phyloP scores from a whole-genome alignment of 2,329 filamentous ascomycete species.

The Colletotrichum ledebouriae region DNA sequence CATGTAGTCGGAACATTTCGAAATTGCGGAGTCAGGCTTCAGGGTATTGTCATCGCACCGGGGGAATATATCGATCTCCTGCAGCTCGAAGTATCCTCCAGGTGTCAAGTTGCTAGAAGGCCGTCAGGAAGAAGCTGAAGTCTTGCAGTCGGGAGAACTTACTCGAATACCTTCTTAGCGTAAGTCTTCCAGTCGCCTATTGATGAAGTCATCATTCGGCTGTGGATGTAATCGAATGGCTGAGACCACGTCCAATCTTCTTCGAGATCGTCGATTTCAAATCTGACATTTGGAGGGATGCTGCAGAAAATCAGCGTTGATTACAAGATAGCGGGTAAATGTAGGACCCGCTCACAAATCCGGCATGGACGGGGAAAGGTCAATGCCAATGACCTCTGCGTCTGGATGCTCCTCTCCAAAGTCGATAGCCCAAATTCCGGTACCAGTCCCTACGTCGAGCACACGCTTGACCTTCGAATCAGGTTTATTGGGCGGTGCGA shows the following conservation, averaged over 20 bases:
- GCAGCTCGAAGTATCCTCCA: conserved; percentile 60
- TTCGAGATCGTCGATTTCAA: conserved; percentile 55
- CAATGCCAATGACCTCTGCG: conserved; percentile 52
- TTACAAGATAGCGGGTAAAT: not conserved
- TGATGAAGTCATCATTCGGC: conserved; percentile 66
- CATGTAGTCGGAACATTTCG: conserved; percentile 44
- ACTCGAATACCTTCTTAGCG: conserved; percentile 58
- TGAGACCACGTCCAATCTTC: conserved; percentile 50
- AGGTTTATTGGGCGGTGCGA: not conserved
- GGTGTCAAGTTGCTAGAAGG: conserved; percentile 57
- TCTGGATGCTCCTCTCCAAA: conserved; percentile 53
- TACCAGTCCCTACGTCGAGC: conserved; percentile 45
- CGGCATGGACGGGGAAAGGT: conserved; percentile 57
- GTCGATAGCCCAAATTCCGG: conserved; percentile 45
- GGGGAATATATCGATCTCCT: conserved; percentile 56
- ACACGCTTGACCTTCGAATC: conserved; percentile 33
- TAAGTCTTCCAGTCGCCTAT: conserved; percentile 66
- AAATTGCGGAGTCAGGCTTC: conserved; percentile 31
- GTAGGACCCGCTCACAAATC: conserved; percentile 46
- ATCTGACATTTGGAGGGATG: conserved; percentile 54
- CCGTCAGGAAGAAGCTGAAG: too few relatives aligned
- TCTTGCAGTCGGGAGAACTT: not conserved
- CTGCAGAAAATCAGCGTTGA: conserved; percentile 46
- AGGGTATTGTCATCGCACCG: conserved; percentile 58
- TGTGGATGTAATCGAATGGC: conserved; percentile 71